These are phyloP conservation scores for Podospora fimiseda DNA, from an alignment of 495 filamentous ascomycete species.

Conservation along the genomic window DNA sequence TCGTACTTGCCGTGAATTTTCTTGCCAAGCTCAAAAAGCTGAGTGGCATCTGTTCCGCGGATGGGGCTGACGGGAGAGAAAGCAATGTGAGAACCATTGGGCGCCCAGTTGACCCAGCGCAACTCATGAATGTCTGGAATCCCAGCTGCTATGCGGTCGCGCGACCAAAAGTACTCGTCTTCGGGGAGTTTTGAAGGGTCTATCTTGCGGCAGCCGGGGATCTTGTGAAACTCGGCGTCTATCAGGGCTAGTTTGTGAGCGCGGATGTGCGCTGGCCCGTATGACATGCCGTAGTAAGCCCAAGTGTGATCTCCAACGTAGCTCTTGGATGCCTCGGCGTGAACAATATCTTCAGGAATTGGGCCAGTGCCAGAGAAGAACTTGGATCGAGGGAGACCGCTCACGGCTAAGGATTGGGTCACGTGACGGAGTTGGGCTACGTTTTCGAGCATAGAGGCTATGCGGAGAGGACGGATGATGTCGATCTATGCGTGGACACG, in stretches of 20 bases:
- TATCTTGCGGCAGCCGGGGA: slow-evolving; percentile 43
- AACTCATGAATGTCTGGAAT: slow-evolving; percentile 46
- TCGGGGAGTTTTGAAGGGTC: slow-evolving; percentile 34
- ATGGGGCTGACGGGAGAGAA: slow-evolving; percentile 53
- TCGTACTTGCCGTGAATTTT: slow-evolving; percentile 32
- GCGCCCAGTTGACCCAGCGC: slow-evolving; percentile 50
- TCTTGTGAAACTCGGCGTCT: slow-evolving; percentile 38
- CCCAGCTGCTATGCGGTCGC: slow-evolving; percentile 28
- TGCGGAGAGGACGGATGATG: slow-evolving; percentile 47
- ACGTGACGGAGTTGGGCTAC: slow-evolving; percentile 51
- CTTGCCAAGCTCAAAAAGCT: slow-evolving; percentile 39
- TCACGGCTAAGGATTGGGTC: slow-evolving; percentile 42
- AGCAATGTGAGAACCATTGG: slow-evolving; percentile 51
- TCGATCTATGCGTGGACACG: slow-evolving; percentile 22
- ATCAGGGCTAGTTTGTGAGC: slow-evolving; percentile 39
- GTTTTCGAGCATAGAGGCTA: slow-evolving; percentile 49
- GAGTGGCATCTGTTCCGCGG: slow-evolving; percentile 42
- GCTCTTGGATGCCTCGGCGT: slow-evolving; percentile 31
- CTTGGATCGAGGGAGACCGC: slow-evolving; percentile 36
- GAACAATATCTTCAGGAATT: slow-evolving; percentile 33
- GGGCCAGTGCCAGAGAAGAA: slow-evolving; percentile 37
- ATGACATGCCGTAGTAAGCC: slow-evolving; percentile 52
- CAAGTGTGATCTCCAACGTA: slow-evolving; percentile 41
- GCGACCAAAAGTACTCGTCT: slow-evolving; percentile 29
- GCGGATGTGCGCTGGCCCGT: slow-evolving; percentile 42